phyloP scores from a whole-genome alignment of 2,329 filamentous ascomycete genomes.

The Ophiocordyceps robertsii region DNA sequence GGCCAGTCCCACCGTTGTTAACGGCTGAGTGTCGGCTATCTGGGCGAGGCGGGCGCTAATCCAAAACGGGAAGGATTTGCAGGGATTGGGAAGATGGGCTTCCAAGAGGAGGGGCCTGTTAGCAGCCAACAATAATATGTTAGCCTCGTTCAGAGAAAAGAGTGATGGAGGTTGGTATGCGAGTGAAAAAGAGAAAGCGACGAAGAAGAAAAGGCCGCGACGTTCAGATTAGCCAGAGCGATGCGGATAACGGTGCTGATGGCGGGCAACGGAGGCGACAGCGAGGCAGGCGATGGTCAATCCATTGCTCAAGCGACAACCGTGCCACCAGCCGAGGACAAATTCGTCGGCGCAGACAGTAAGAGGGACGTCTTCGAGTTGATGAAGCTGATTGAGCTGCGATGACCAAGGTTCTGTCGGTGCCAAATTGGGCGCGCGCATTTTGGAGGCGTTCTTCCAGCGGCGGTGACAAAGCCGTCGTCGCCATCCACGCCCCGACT shows the following conservation, averaged over 20 bases:
- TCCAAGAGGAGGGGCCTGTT: neutral
- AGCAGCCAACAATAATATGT: neutral
- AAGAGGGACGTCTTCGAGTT: neutral
- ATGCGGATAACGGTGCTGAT: neutral
- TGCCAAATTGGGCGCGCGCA: neutral
- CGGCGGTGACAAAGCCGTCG: neutral
- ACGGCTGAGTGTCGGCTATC: constrained; percentile 6
- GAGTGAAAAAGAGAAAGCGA: neutral
- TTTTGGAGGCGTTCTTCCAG: neutral
- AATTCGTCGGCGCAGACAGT: neutral
- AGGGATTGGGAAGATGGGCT: constrained; percentile 3
- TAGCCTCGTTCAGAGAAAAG: neutral
- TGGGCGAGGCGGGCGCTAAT: constrained; percentile 3
- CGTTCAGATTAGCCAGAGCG: neutral
- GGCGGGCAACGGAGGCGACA: too few species aligned
- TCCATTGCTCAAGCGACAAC: neutral
- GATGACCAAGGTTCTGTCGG: neutral
- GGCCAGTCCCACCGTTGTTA: neutral
- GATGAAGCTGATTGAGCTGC: neutral
- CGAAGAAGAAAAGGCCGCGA: neutral
- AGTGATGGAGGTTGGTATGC: neutral
- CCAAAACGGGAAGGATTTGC: constrained; percentile 1
- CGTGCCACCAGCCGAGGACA: neutral
- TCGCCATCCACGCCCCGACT: neutral
- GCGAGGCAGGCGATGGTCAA: too few species aligned